Evolutionary conservation across 768 basidiomycete species (phyloP), one percentile per base, ranked within the genome.

Genomic region (Boletus bicolor): DNA sequence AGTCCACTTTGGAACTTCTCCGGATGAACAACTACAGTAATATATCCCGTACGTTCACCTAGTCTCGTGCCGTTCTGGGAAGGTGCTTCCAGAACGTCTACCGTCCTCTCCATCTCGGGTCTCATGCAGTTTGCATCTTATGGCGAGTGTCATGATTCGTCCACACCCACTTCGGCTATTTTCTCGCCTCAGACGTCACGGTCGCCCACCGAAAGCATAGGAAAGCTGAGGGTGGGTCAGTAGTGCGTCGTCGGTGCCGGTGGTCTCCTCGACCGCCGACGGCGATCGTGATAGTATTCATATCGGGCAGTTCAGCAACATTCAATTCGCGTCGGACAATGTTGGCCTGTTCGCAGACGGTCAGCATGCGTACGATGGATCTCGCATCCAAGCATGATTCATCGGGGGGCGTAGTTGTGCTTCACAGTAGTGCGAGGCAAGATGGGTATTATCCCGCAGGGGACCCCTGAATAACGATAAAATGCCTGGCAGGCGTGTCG

Each of bases 211-310:
- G 49, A 73, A 77, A 50, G 69, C 71, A 0, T 59, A 65, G 19
- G 76, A 77, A 1, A 68, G 68, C 19, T 19, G 19, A 30, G 74
- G 75, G 1, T 75, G 74, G 73, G 57, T 69, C 4, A 69, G 68
- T 17, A 54, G 56, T 9, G 41, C 55, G 0, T 46, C 61, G 8
- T 47, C 63, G 1, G 48, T 24, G 21, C 21, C 21, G 21, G 21
- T 54, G 5, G 39, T 14, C 0, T 53, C 59, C 2, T 44, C 55
- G 11, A 49, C 52, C 11, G 24, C 5, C 43, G 45, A 24, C 3
- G 52, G 44, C 17, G 53, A 51, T 7, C 49, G 24, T 4, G 55
- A 57, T 21, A 24, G 21, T 24, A 47, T 61, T 28, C 68, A 51
- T 34, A 43, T 60, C n/a, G 51, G 17, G 8, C 60, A 47, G 21